Evolutionary conservation across 2,329 filamentous ascomycete genomes (phyloP).

Genomic region (Alternaria tenuissima): DNA sequence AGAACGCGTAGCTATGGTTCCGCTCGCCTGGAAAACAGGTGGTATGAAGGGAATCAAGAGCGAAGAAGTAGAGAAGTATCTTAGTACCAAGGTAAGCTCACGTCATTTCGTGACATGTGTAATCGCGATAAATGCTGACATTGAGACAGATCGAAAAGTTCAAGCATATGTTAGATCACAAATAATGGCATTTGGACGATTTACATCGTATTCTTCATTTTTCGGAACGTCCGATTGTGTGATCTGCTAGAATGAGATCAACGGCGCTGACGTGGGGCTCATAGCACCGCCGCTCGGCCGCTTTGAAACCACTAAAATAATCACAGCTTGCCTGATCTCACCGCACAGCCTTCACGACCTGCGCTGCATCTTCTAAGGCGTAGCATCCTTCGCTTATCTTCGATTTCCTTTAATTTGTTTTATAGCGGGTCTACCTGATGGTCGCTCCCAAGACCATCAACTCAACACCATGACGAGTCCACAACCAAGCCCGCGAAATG

Average conservation of each 20-base stretch:
- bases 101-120: constrained; percentile 12
- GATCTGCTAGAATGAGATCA: neutral
- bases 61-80: constrained; percentile 89
- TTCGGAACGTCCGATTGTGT: neutral
- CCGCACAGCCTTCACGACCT: constrained; percentile 6
- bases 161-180: constrained; percentile 58
- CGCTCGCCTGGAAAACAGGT: constrained; percentile 86
- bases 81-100: constrained; percentile 84
- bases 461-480: constrained; percentile 5
- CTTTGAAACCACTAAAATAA: constrained; percentile 12
- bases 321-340: constrained; percentile 1
- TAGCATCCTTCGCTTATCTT: constrained; percentile 4
- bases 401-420: neutral
- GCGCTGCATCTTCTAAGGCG: neutral
- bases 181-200: constrained; percentile 7
- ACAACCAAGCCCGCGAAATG: constrained; percentile 4
- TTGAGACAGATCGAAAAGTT: constrained; percentile 59
- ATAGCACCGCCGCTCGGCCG: neutral
- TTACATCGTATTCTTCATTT: neutral
- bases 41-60: constrained; percentile 82
- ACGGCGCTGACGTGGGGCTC: constrained; percentile 10
- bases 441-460: neutral
- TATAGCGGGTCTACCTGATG: constrained; percentile 2
- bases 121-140: constrained; percentile 19
- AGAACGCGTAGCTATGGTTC: constrained; percentile 94